Conservation (phyloP, 2,329 filamentous ascomycete genomes). For the Penicillium psychrosexuale region DNA sequence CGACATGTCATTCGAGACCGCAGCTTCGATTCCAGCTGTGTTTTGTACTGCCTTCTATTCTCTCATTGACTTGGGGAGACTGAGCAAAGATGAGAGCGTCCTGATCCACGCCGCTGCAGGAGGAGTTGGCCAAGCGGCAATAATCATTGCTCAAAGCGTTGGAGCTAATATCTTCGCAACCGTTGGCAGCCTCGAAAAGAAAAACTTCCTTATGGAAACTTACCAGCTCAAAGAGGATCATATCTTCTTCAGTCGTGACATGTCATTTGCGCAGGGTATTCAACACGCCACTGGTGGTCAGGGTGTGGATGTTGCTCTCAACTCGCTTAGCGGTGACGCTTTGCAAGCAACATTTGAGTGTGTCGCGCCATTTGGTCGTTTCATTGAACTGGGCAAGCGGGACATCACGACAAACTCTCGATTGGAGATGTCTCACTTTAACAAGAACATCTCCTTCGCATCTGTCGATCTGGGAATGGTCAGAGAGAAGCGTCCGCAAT, state of each 20-base stretch:
- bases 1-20: conserved; percentile 24
- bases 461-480: conserved; percentile 41
- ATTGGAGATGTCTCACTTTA: conserved; percentile 49
- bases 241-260: conserved; percentile 22
- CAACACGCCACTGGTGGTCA: conserved; percentile 24
- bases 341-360: conserved; percentile 28
- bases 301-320: conserved; percentile 31
- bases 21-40: conserved; percentile 28
- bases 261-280: conserved; percentile 24
- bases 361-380: conserved; percentile 31
- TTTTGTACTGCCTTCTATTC: conserved; percentile 29
- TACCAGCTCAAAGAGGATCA: conserved; percentile 13
- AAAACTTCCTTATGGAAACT: conserved; percentile 19
- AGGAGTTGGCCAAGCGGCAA: conserved; percentile 26
- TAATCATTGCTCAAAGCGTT: conserved; percentile 22
- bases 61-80: conserved; percentile 24
- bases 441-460: conserved; percentile 43
- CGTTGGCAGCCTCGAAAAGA: conserved; percentile 23
- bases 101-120: conserved; percentile 28
- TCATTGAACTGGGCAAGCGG: conserved; percentile 36
- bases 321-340: conserved; percentile 29
- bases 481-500: conserved; percentile 22
- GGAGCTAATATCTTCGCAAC: conserved; percentile 27
- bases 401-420: conserved; percentile 36
- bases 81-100: conserved; percentile 22